Evolutionary conservation across 768 basidiomycete species (phyloP), one percentile per base, ranked within the genome.

Genomic region (Lactarius vividus): DNA sequence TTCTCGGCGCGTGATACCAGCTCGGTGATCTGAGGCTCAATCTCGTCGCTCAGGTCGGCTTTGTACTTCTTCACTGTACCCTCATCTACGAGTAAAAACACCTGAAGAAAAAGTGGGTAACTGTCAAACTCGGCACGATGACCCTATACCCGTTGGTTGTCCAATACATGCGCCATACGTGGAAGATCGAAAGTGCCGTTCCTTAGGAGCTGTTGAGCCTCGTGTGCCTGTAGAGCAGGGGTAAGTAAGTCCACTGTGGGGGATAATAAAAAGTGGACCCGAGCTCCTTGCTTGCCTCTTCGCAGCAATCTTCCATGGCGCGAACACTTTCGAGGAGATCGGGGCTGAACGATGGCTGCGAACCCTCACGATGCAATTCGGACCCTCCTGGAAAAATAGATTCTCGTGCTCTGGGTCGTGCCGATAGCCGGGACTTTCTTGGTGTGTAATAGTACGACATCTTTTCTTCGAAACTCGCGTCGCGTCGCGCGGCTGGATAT

Each of bases 271-370:
- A n/a, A 6, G 49, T 52, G 49, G 49, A 52, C 49, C 26, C 49
- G 49, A 26, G 26, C 13, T 52, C 49, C 49, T 11, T 49, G 23
- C 77, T 60, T 65, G 85, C 88, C 85, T 91, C 88, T 73, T 91
- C 87, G 72, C 89, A 92, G 70, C 90, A 91, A 70, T 91, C 88
- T 71, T 91, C 88, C 83, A 92, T 85, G 0, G 88, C 86, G 69
- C 82, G 77, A 4, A 92, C 91, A 71, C 91, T 91, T 75, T 91
- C 91, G 60, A 81, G 82, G 20, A 92, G 79, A 74, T 85, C 85
- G 0, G 85, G 88, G 3, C 89, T 89, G 71, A 89, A 92, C 63
- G 83, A 80, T 0, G 85, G 83, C 66, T 87, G 82, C 6, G 76
- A 80, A 52, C 92, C 90, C 0, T 84, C 83, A 1, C 85, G 80